These are phyloP conservation scores for Gymnopus androsaceus DNA, from an alignment of 1,284 basidiomycete species.

Conservation along the genomic window DNA sequence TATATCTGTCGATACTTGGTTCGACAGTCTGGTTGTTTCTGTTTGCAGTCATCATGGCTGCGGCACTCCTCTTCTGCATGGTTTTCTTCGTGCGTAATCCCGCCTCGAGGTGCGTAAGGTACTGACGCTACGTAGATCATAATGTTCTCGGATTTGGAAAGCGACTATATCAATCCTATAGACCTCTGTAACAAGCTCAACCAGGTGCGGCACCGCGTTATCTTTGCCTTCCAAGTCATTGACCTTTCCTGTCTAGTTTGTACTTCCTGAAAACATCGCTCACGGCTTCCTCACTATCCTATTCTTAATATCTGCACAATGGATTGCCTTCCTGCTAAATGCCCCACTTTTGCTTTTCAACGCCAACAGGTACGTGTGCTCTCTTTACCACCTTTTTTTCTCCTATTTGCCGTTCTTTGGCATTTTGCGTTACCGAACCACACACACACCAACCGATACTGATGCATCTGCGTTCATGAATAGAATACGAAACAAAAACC, in stretches of 20 bases:
- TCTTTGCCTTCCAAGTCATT: background rate
- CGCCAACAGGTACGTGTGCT: slow-evolving; percentile 78
- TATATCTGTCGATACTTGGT: slow-evolving; percentile 14
- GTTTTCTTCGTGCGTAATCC: slow-evolving; percentile 89
- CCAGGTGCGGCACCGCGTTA: slow-evolving; percentile 64
- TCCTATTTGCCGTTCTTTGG: no score
- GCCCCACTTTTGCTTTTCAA: slow-evolving; percentile 90
- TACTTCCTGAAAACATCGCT: slow-evolving; percentile 95
- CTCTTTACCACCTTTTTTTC: no score
- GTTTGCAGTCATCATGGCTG: slow-evolving; percentile 91
- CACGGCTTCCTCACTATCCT: slow-evolving; percentile 89
- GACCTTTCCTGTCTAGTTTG: slow-evolving; percentile 78
- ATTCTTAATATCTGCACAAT: slow-evolving; percentile 95
- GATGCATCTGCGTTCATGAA: background rate
- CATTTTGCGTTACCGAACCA: background rate
- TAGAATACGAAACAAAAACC: slow-evolving; percentile 92
- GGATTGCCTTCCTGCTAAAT: slow-evolving; percentile 92
- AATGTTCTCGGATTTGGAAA: slow-evolving; percentile 99
- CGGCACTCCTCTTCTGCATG: slow-evolving; percentile 93
- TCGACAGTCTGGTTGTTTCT: slow-evolving; percentile 88
- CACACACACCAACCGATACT: background rate
- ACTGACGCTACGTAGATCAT: slow-evolving; percentile 89
- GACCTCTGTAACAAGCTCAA: slow-evolving; percentile 99
- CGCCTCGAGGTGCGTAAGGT: background rate
- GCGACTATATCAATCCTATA: slow-evolving; percentile 99